Base-by-base conservation (phyloP, 805 yeast genomes). In the Monosporozyma unispora region DNA sequence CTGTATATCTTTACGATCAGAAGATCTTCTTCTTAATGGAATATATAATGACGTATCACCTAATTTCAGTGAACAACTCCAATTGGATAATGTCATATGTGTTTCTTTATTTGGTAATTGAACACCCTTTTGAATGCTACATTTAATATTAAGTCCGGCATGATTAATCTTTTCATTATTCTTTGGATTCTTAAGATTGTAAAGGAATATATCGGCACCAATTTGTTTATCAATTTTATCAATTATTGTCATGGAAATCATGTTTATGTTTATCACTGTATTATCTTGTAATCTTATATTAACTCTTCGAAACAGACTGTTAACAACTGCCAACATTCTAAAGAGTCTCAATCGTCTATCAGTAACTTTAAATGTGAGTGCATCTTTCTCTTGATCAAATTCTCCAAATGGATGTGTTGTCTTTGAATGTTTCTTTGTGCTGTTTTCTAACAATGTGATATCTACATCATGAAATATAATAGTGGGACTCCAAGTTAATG, bases 11-110 rank as follows among this genome's bases (percentile, higher is more conserved):
- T 21, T 12, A 11, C 28, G n/a, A 4, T 39, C 12, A 39, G 9
- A 3, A 9, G 9, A 12, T 9, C 10, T 4, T n/a, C 10, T 9
- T 18, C 19, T 16, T 14, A 39, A 51, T 7, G 57, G 49, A 18
- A 54, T 8, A 3, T 44, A 44, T 7, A 60, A 14, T 28, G 49
- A 52, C n/a, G 55, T 44, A 38, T 60, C 63, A 19, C 55, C 57
- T 2, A 59, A 19, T 46, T 57, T 56, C 11, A 57, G 38, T 14
- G 48, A 50, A 2, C 62, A 52, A 14, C 54, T 51, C 64, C 63
- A 60, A n/a, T 50, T 48, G 16, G 45, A 46, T 6, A 59, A 25
- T 3, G 44, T 27, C 4, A 58, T 25, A 23, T 40, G 44, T 2
- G 45, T 45, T 37, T 44, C 49, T n/a, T 48, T 33, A 9, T 46